phyloP scores from a whole-genome alignment of 768 basidiomycete species.

The Pleurotus citrinopileatus region DNA sequence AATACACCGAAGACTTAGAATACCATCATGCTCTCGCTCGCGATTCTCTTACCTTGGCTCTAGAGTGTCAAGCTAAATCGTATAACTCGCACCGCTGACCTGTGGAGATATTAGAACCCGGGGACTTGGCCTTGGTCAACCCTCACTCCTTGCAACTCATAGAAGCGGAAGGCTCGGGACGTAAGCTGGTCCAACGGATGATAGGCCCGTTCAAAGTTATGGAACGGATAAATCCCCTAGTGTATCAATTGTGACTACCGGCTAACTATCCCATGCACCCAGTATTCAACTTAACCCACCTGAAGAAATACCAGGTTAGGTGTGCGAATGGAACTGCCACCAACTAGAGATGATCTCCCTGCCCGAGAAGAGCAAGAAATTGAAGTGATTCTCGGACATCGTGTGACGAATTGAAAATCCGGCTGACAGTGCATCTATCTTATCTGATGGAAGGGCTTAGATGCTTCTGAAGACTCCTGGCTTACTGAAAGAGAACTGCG shows the following conservation, averaged over 20 bases:
- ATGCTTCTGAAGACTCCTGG: conserved; percentile 5
- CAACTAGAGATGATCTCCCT: neutral
- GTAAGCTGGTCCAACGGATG: conserved; percentile 1
- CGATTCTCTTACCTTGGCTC: neutral
- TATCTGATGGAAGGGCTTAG: conserved; percentile 5
- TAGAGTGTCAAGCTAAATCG: conserved; percentile 1
- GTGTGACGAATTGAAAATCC: neutral
- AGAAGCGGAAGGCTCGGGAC: neutral
- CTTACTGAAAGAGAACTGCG: conserved; percentile 1
- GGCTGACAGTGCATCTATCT: conserved; percentile 1
- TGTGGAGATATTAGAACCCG: neutral
- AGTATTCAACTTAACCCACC: conserved; percentile 3
- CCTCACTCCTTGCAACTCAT: conserved; percentile 6
- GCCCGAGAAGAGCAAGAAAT: neutral
- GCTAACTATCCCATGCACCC: conserved; percentile 13
- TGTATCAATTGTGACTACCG: conserved; percentile 8
- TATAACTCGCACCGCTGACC: neutral
- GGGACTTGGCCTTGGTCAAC: conserved; percentile 4
- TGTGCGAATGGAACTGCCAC: neutral
- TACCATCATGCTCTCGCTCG: neutral
- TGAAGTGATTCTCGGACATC: neutral
- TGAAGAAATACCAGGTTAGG: conserved; percentile 1
- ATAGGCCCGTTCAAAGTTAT: conserved; percentile 7
- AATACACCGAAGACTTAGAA: neutral
- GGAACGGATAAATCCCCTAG: conserved; percentile 7